phyloP scores from a whole-genome alignment of 2,329 filamentous ascomycete genomes.

The Fonsecaea erecta region DNA sequence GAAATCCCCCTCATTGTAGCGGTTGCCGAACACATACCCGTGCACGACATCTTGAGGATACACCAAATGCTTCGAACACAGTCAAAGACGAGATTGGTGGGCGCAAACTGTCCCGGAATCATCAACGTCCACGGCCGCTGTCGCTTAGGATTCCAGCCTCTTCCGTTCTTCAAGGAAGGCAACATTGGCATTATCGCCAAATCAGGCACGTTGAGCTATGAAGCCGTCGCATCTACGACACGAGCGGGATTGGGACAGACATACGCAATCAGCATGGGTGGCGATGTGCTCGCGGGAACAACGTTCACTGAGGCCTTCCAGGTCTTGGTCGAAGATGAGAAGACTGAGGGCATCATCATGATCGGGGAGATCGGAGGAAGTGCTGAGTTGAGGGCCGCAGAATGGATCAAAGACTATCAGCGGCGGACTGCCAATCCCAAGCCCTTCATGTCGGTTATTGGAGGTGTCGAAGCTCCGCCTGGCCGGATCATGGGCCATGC shows the following conservation, averaged over 20 bases:
- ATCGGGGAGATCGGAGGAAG: constrained; percentile 74
- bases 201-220: constrained; percentile 79
- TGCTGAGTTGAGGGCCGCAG: constrained; percentile 72
- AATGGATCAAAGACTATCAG: constrained; percentile 72
- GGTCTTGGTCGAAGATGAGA: constrained; percentile 67
- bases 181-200: constrained; percentile 78
- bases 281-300: constrained; percentile 74
- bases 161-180: constrained; percentile 72
- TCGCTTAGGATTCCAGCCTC: constrained; percentile 75
- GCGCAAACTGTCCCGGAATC: constrained; percentile 81
- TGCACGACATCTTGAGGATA: constrained; percentile 76
- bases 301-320: constrained; percentile 72
- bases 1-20: constrained; percentile 78
- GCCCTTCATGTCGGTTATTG: constrained; percentile 75
- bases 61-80: constrained; percentile 74
- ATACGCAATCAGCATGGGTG: constrained; percentile 76
- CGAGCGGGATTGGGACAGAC: constrained; percentile 77
- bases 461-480: constrained; percentile 65
- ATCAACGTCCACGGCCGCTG: constrained; percentile 74
- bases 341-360: constrained; percentile 73
- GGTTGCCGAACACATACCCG: constrained; percentile 78
- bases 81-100: constrained; percentile 72
- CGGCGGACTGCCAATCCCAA: constrained; percentile 64
- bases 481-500: constrained; percentile 79
- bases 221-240: constrained; percentile 75